Conservation (phyloP, 371 early-diverging fungal genomes). For the Mucor lusitanicus region DNA sequence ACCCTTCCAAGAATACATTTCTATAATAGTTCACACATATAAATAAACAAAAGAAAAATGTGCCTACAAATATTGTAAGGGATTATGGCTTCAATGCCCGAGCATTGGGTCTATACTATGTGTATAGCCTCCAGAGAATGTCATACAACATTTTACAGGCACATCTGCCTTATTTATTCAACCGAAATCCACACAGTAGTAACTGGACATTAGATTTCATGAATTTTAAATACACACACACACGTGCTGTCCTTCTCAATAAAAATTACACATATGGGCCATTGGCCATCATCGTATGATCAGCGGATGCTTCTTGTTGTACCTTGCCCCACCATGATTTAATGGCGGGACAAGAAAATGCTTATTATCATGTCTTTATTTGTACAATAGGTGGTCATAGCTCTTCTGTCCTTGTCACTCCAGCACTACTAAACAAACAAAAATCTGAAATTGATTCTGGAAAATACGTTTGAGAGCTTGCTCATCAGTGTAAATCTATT, state of each 20-base stretch:
- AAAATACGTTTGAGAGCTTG: not conserved
- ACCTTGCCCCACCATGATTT: conserved; percentile 11
- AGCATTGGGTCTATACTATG: not conserved
- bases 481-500: not conserved
- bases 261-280: not conserved
- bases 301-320: conserved; percentile 5
- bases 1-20: not conserved
- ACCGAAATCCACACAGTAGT: not conserved
- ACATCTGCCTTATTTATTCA: not conserved
- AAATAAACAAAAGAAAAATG: not conserved
- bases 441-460: conserved; percentile 8
- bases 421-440: conserved; percentile 6
- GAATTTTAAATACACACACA: not conserved
- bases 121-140: not conserved
- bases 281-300: conserved; percentile 15
- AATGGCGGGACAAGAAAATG: not conserved
- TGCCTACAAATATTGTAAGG: not conserved
- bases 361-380: not conserved
- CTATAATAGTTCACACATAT: not conserved
- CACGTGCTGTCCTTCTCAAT: conserved; percentile 14
- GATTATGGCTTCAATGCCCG: not conserved
- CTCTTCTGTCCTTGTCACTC: not conserved
- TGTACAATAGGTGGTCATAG: conserved; percentile 15
- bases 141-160: not conserved
- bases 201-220: not conserved